phyloP scores from a whole-genome alignment of 2,329 filamentous ascomycete species.

The Ophiostoma tasmaniense region DNA sequence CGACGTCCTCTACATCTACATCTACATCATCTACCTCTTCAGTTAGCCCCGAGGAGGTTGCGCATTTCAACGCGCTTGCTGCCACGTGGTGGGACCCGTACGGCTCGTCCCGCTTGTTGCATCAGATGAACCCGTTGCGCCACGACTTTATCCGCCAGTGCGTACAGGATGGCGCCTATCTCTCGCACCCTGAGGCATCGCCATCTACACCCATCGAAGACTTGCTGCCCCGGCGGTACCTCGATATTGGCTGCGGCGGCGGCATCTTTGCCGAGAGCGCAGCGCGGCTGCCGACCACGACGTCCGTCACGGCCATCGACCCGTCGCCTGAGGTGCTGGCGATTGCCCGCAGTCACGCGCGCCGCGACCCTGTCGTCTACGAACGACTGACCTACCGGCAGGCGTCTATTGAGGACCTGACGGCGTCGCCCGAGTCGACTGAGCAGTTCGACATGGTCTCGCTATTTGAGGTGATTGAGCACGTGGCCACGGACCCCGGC shows the following conservation, averaged over 20 bases:
- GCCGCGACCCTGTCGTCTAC: slow-evolving; percentile 56
- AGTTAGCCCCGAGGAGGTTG: slow-evolving; percentile 81
- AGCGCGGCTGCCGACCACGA: slow-evolving; percentile 56
- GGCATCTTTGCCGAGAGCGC: slow-evolving; percentile 92
- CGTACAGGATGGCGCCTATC: slow-evolving; percentile 34
- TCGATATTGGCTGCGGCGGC: slow-evolving; percentile 92
- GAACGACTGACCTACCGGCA: slow-evolving; percentile 64
- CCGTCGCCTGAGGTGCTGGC: slow-evolving; percentile 64
- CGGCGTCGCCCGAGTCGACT: not conserved
- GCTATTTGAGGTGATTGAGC: slow-evolving; percentile 91
- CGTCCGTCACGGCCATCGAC: slow-evolving; percentile 66
- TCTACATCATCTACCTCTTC: slow-evolving; percentile 42
- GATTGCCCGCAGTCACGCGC: slow-evolving; percentile 68
- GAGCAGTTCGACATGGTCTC: slow-evolving; percentile 66
- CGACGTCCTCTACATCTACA: slow-evolving; percentile 21
- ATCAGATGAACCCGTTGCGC: slow-evolving; percentile 95
- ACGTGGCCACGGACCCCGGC: slow-evolving; percentile 63
- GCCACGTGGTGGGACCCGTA: slow-evolving; percentile 96
- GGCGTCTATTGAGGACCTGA: slow-evolving; percentile 64
- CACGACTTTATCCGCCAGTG: slow-evolving; percentile 83
- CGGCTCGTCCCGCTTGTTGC: slow-evolving; percentile 81
- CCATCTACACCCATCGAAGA: slow-evolving; percentile 3
- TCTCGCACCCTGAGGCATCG: slow-evolving; percentile 8
- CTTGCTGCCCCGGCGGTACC: slow-evolving; percentile 50
- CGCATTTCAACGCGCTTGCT: slow-evolving; percentile 89